Evolutionary conservation across 257 asterid genomes (phyloP), one percentile per base, ranked within the genome.

Genomic region (Nicotiana obtusifolia): DNA sequence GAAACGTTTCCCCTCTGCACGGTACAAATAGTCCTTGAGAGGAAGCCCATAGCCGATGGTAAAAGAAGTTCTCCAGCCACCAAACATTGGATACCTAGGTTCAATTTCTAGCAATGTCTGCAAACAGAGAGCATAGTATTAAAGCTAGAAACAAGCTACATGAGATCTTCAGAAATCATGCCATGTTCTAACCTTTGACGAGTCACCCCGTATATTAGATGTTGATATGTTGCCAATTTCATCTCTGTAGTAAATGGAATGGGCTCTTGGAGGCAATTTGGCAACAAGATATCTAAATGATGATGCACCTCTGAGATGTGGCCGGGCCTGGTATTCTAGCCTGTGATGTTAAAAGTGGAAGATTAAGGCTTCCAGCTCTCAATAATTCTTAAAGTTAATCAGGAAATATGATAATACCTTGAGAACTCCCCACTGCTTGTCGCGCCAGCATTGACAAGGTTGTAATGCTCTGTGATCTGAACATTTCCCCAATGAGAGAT

Each of bases 401-500:
- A 84, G 28, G 78, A 81, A 83, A 52, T 71, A 67, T 84, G 59
- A 52, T 14, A 64, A 35, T 86, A 96, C 99, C 99, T 96, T 30
- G 99, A 96, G 86, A 94, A 96, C 86, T 96, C 99, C 79, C 99
- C 99, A 0, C 85, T 88, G 81, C 91, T 57, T 84, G 79, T 89
- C 41, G 99, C 98, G 84, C 99, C 98, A 60, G 91, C 97, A 89
- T 94, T 97, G 81, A 91, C 82, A 76, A 96, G 92, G 84, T 89
- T 84, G 86, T 93, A 96, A 80, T 90, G 91, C 85, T 96, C 99
- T 3, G 98, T 96, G 73, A 96, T 82, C 86, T 93, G 98, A 84
- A 96, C 97, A 87, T 91, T 96, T 85, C 99, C 99, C 99, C 99
- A 96, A 57, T 94, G 99, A 62, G 99, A 96, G 81, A 96, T 82